These are phyloP conservation scores for Petrea volubilis DNA, from an alignment of 257 asterid species.

Conservation along the genomic window DNA sequence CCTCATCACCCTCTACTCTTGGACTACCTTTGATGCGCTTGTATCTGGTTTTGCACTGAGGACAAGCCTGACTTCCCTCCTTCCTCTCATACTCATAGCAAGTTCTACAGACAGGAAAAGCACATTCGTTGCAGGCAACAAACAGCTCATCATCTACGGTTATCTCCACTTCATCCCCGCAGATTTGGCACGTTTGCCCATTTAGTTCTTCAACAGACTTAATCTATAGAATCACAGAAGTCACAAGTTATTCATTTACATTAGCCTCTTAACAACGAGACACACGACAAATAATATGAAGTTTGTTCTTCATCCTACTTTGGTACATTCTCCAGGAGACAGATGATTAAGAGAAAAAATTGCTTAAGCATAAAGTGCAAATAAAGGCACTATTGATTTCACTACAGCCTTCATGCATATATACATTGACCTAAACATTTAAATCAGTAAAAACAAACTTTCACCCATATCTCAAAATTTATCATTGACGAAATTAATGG, in stretches of 20 bases:
- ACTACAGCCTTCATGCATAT: not conserved
- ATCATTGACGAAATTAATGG: not conserved
- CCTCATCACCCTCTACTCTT: slow-evolving; percentile 78
- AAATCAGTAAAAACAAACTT: not conserved
- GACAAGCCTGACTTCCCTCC: slow-evolving; percentile 67
- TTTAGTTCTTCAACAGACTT: slow-evolving; percentile 57
- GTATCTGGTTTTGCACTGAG: slow-evolving; percentile 76
- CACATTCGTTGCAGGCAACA: slow-evolving; percentile 81
- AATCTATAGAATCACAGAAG: slow-evolving; percentile 36
- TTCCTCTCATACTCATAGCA: slow-evolving; percentile 73
- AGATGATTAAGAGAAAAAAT: not conserved
- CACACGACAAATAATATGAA: not conserved
- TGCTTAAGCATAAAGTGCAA: not conserved
- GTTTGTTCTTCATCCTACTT: not conserved
- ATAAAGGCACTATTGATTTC: not conserved
- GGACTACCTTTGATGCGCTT: slow-evolving; percentile 72
- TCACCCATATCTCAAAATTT: not conserved
- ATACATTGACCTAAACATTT: not conserved
- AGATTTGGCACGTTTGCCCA: slow-evolving; percentile 61
- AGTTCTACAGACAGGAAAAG: slow-evolving; percentile 66
- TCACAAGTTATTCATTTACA: not conserved
- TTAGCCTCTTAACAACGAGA: not conserved
- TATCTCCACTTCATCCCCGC: slow-evolving; percentile 66
- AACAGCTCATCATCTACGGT: slow-evolving; percentile 58
- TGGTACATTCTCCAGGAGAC: not conserved